Evolutionary conservation across 2,329 filamentous ascomycete species (phyloP), one percentile per base, ranked within the genome.

Genomic region (Parasarocladium wereldwijsianum): DNA sequence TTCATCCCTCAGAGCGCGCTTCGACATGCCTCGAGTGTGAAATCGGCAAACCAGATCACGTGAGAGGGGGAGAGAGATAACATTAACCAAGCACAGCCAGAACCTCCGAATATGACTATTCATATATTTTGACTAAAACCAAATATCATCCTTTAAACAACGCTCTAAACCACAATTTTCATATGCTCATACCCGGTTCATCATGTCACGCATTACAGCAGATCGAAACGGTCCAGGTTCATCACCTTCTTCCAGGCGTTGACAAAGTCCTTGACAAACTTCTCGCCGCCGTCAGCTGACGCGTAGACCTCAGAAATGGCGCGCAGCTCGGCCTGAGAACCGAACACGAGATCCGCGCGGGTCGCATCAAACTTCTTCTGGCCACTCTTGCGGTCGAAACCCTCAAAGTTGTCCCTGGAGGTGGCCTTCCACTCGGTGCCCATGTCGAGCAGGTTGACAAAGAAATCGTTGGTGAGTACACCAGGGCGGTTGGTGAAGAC

Each of bases 381-480:
- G 31, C 75, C 75, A 11, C 64, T 67, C 59, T 73, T 73, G 49
- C 70, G 72, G 55, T 82, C 74, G 10, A 55, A 44, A 20, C 75
- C 78, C 36, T 72, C 65, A 50, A 66, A 84, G 29, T 62, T 32
- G 42, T 83, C 76, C 19, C 54, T 47, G n/a, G 42, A 40, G 34
- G 57, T 39, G 22, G 55, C 55, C 41, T 41, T 43, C 80, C 80
- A 85, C 14, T 54, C 59, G 6, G 66, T 79, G 50, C 54, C 57
- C 43, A 64, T 68, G 44, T 83, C 77, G 15, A 86, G 66, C 2
- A 86, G 62, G 57, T 85, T 84, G 52, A 81, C 66, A 46, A 86
- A 86, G 65, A 83, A 86, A 57, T 85, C 80, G 53, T 80, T 84
- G 45, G 72, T 80, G 43, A 86, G 62, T 41, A 69, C 54, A 24